Evolutionary conservation across 306 rosid species (phyloP).

Genomic region (Castanopsis chinensis): DNA sequence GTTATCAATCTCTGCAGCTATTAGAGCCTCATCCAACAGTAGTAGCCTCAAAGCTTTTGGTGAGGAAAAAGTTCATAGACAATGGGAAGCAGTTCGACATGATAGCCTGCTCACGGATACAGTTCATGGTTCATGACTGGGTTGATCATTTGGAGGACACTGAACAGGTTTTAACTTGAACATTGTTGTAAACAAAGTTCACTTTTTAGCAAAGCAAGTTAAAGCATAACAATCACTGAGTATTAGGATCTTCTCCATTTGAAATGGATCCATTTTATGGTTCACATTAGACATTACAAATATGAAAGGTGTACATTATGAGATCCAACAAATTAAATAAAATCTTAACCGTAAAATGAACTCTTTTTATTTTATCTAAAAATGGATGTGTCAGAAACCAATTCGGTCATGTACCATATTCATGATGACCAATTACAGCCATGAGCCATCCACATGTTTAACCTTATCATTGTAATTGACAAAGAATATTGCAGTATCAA

Average conservation of each 20-base stretch:
- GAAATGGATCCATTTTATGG: not conserved
- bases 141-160: slow-evolving; percentile 79
- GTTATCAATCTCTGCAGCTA: slow-evolving; percentile 30
- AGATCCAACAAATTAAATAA: too few species aligned
- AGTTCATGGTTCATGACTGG: slow-evolving; percentile 91
- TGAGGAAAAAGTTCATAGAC: slow-evolving; percentile 56
- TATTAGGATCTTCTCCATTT: too few species aligned
- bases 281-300: too few species aligned
- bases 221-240: not conserved
- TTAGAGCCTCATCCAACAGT: slow-evolving; percentile 62
- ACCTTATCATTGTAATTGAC: not conserved
- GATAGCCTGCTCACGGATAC: slow-evolving; percentile 79
- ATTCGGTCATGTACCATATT: not conserved
- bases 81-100: slow-evolving; percentile 71
- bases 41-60: slow-evolving; percentile 67
- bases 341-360: too few species aligned
- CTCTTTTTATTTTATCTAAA: too few species aligned
- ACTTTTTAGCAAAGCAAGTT: not conserved
- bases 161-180: slow-evolving; percentile 37
- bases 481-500: not conserved
- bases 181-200: not conserved
- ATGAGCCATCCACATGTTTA: not conserved
- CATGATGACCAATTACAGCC: not conserved
- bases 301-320: too few species aligned
- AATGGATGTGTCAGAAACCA: not conserved